Conservation (phyloP, 1,284 basidiomycete species). For the Leccinum griseonigrum region DNA sequence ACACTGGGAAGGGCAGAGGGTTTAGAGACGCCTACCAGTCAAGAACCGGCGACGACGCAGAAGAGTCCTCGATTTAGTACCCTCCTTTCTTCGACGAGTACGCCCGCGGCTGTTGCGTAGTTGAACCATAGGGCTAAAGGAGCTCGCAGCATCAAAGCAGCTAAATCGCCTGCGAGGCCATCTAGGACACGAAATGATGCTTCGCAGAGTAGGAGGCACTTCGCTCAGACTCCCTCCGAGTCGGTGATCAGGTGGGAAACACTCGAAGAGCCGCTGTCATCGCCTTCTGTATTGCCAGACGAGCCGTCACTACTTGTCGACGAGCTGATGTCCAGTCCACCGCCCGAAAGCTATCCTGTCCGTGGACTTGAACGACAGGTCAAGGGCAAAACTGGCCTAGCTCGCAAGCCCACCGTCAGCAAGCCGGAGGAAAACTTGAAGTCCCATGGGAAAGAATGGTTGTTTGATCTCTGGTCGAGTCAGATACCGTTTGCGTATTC, state of each 20-base stretch:
- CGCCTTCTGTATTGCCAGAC: constrained; percentile 20
- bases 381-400: constrained; percentile 4
- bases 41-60: constrained; percentile 9
- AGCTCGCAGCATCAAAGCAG: background rate
- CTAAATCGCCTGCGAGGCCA: constrained; percentile 18
- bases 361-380: background rate
- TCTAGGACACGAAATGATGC: background rate
- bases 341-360: background rate
- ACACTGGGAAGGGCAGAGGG: constrained; percentile 3
- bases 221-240: constrained; percentile 6
- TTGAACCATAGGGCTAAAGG: constrained; percentile 7
- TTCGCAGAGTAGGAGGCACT: background rate
- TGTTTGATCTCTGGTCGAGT: constrained; percentile 44
- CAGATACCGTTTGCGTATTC: constrained; percentile 48
- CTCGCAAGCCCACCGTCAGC: background rate
- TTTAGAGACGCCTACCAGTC: constrained; percentile 5
- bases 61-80: constrained; percentile 15
- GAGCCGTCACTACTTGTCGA: constrained; percentile 34
- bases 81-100: constrained; percentile 6
- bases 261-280: constrained; percentile 19
- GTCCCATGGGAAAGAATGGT: constrained; percentile 26
- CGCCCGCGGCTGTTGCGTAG: constrained; percentile 5
- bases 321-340: constrained; percentile 38
- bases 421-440: background rate
- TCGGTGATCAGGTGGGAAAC: constrained; percentile 26